These are phyloP conservation scores for Oxytropis ochrocephala DNA, from an alignment of 306 rosid species.

Conservation along the genomic window DNA sequence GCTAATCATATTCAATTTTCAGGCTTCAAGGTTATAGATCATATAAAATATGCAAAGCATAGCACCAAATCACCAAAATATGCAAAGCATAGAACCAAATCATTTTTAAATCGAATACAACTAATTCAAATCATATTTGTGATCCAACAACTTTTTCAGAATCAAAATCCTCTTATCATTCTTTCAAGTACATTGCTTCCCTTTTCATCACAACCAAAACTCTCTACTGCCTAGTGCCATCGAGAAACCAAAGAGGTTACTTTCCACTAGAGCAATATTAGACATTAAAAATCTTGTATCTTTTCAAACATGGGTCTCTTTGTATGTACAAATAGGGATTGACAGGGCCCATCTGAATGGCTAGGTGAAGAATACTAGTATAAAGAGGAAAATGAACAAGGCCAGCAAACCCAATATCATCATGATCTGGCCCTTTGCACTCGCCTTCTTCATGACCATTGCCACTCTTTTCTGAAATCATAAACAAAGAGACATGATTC, in stretches of 20 bases:
- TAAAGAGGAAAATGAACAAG: slow-evolving; percentile 78
- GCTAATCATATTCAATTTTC: no score
- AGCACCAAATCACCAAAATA: no score
- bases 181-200: slow-evolving; percentile 1
- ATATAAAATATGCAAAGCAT: no score
- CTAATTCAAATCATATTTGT: not conserved
- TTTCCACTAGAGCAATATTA: not conserved
- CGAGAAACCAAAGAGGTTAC: slow-evolving; percentile 13
- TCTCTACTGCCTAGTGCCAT: slow-evolving; percentile 5
- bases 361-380: slow-evolving; percentile 84
- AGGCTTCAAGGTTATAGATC: no score
- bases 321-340: slow-evolving; percentile 24
- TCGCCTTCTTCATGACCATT: slow-evolving; percentile 92
- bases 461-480: slow-evolving; percentile 86
- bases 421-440: slow-evolving; percentile 84
- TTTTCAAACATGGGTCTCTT: slow-evolving; percentile 4
- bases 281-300: slow-evolving; percentile 22
- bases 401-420: slow-evolving; percentile 79
- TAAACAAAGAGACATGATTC: slow-evolving; percentile 10
- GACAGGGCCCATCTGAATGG: slow-evolving; percentile 10
- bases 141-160: slow-evolving; percentile 21
- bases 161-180: slow-evolving; percentile 18
- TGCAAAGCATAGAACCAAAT: no score
- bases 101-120: no score
- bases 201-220: slow-evolving; percentile 18